phyloP scores from a whole-genome alignment of 2,329 filamentous ascomycete species.

The Karstenula rhodostoma region DNA sequence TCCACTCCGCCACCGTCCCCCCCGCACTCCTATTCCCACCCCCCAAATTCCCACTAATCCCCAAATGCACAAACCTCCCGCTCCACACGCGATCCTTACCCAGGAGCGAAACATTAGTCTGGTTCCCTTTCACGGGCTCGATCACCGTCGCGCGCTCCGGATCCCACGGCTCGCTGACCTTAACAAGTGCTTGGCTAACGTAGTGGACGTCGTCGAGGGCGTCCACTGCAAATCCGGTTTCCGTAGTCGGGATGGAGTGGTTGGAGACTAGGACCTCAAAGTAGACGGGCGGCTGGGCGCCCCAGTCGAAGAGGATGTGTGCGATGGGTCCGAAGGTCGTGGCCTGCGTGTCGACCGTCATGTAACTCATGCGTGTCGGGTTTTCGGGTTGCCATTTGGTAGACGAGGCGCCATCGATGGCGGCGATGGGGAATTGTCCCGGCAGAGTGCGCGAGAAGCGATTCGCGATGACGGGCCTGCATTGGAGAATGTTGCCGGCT shows the following conservation, averaged over 20 bases:
- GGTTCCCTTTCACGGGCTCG: conserved; percentile 53
- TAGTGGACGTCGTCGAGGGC: conserved; percentile 22
- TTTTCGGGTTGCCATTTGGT: conserved; percentile 71
- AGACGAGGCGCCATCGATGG: conserved; percentile 70
- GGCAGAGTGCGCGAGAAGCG: conserved; percentile 57
- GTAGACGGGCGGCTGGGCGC: conserved; percentile 61
- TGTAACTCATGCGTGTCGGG: conserved; percentile 59
- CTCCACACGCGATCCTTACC: conserved; percentile 48
- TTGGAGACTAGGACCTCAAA: conserved; percentile 66
- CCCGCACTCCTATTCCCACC: conserved; percentile 49
- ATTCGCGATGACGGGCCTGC: conserved; percentile 60
- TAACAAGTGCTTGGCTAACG: conserved; percentile 35
- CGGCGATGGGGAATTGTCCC: conserved; percentile 74
- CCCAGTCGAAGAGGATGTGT: conserved; percentile 68
- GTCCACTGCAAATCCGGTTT: neutral
- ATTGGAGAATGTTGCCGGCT: conserved; percentile 70
- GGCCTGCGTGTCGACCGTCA: conserved; percentile 61
- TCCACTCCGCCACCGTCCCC: conserved; percentile 64
- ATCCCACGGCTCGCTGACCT: conserved; percentile 54
- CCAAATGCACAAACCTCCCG: conserved; percentile 56
- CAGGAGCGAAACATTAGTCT: conserved; percentile 54
- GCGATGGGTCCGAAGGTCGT: conserved; percentile 52
- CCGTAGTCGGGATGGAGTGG: conserved; percentile 39
- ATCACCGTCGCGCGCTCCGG: conserved; percentile 46
- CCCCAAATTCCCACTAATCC: conserved; percentile 58